Evolutionary conservation across 2,329 filamentous ascomycete species (phyloP).

Genomic region (Harringtonia lauricola): DNA sequence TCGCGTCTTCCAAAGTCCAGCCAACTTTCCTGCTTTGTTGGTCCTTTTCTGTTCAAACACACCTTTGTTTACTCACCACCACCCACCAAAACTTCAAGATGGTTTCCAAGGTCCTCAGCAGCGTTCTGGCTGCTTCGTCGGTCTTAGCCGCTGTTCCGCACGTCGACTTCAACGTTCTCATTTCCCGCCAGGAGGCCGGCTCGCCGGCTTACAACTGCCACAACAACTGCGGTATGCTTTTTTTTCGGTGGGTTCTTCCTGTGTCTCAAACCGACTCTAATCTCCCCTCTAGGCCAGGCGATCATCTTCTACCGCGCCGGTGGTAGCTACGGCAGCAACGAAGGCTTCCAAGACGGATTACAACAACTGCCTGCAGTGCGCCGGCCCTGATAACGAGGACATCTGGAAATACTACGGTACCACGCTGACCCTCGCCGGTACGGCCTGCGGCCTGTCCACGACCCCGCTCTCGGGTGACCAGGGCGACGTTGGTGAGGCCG

Average conservation of each 20-base stretch:
- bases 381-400: slow-evolving; percentile 24
- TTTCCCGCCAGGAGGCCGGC: slow-evolving; percentile 19
- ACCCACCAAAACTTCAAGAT: background rate
- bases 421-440: slow-evolving; percentile 18
- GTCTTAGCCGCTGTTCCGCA: too few species aligned
- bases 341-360: slow-evolving; percentile 26
- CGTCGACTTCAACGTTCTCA: too few species aligned
- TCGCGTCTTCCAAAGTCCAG: background rate
- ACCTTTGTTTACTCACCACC: too few species aligned
- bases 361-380: slow-evolving; percentile 27
- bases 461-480: slow-evolving; percentile 12
- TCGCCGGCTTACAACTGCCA: slow-evolving; percentile 30
- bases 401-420: slow-evolving; percentile 30
- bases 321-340: slow-evolving; percentile 17
- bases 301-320: slow-evolving; percentile 18
- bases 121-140: too few species aligned
- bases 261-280: background rate
- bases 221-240: slow-evolving; percentile 27
- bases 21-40: background rate
- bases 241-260: background rate
- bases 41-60: background rate
- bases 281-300: slow-evolving; percentile 17
- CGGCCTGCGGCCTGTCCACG: slow-evolving; percentile 17
- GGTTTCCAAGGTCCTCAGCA: too few species aligned
- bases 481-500: slow-evolving; percentile 9